These are phyloP conservation scores for Pythium dissotocum DNA, from an alignment of 352 stramenopile species.

Conservation along the genomic window DNA sequence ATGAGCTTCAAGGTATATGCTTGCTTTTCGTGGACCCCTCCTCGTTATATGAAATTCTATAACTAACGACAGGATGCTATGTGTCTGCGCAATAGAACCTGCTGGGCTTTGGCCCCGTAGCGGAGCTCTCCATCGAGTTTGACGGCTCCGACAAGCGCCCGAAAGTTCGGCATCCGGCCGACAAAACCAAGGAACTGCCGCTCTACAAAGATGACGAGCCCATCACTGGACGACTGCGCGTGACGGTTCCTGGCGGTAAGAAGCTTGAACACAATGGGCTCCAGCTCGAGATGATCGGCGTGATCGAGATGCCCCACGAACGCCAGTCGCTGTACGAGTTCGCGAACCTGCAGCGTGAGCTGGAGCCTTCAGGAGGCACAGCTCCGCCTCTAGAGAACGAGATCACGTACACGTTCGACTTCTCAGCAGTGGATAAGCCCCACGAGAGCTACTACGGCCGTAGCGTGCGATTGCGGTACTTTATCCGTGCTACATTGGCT, in stretches of 20 bases:
- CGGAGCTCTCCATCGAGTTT: conserved; percentile 42
- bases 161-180: conserved; percentile 29
- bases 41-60: background rate
- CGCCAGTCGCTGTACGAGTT: conserved; percentile 91
- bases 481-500: conserved; percentile 92
- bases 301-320: conserved; percentile 91
- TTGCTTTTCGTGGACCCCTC: background rate
- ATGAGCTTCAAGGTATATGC: conserved; percentile 29
- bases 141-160: conserved; percentile 34
- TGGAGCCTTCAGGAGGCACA: conserved; percentile 77
- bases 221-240: conserved; percentile 64
- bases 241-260: conserved; percentile 86
- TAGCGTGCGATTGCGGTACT: conserved; percentile 96
- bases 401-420: conserved; percentile 90
- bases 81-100: conserved; percentile 38
- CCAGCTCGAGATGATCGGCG: conserved; percentile 94
- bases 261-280: conserved; percentile 96
- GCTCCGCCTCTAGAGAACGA: conserved; percentile 41
- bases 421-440: conserved; percentile 93
- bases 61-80: background rate
- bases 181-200: conserved; percentile 42
- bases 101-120: conserved; percentile 53
- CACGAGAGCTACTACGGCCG: conserved; percentile 97
- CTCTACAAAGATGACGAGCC: conserved; percentile 57
- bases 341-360: conserved; percentile 86